Percentiles rank a stretch among this genome's conserved stretches.
Conservation (phyloP, 345 rosid species). For the Diplotaxis tenuifolia region DNA sequence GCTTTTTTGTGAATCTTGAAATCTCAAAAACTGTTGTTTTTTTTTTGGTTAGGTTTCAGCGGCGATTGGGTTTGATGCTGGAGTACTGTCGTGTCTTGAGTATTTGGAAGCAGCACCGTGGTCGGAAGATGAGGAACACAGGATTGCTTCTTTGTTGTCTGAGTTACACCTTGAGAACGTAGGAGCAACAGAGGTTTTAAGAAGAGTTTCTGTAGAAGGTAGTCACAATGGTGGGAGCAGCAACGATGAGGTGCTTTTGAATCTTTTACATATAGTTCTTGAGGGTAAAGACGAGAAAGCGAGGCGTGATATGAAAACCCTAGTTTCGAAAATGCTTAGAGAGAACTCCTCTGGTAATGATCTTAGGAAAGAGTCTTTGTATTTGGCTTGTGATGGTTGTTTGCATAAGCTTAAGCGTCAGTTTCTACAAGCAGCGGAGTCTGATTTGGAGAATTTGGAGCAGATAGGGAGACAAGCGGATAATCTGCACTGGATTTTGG, state of each 20-base stretch:
- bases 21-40: slow-evolving; percentile 21
- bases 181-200: slow-evolving; percentile 90
- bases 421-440: slow-evolving; percentile 67
- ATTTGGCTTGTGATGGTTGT: slow-evolving; percentile 80
- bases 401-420: slow-evolving; percentile 61
- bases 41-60: slow-evolving; percentile 92
- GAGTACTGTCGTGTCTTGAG: slow-evolving; percentile 91
- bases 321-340: slow-evolving; percentile 89
- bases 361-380: slow-evolving; percentile 83
- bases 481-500: slow-evolving; percentile 93
- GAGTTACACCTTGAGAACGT: slow-evolving; percentile 89
- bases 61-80: slow-evolving; percentile 95
- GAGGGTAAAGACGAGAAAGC: slow-evolving; percentile 98
- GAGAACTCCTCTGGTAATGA: slow-evolving; percentile 90
- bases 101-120: slow-evolving; percentile 99
- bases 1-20: neutral
- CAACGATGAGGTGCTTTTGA: slow-evolving; percentile 70
- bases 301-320: slow-evolving; percentile 93
- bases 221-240: slow-evolving; percentile 30
- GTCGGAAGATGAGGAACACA: slow-evolving; percentile 98
- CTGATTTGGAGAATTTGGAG: slow-evolving; percentile 56
- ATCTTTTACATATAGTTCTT: slow-evolving; percentile 85
- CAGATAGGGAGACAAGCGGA: slow-evolving; percentile 94
- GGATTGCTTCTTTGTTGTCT: slow-evolving; percentile 74
- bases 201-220: slow-evolving; percentile 82